Evolutionary conservation across 2,329 filamentous ascomycete species (phyloP), one percentile per base, ranked within the genome.

Genomic region (Curvularia sp.): DNA sequence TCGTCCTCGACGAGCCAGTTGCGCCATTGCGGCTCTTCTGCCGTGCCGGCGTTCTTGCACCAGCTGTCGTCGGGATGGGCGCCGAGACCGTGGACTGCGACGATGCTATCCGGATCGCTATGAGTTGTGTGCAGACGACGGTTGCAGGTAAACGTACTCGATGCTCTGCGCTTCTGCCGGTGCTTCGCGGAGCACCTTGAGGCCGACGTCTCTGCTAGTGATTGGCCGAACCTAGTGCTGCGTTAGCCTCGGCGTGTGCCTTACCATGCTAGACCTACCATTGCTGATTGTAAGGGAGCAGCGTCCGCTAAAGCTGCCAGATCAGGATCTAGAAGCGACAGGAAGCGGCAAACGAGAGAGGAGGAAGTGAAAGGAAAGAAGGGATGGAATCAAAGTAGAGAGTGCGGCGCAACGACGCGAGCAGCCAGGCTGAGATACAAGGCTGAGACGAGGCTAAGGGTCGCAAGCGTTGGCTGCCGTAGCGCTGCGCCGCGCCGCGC

Each of bases 61-160:
- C 68, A 73, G 56, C 32, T 71, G 47, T 73, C 62, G 48, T 72
- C 68, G 10, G 68, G 68, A 49, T 72, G 66, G 23, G 69, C 63
- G 19, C 70, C 70, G 45, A 72, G 53, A 51, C 70, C 69, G 32
- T 73, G 69, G 52, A 72, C 58, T 23, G 68, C 67, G 52, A 73
- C 59, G 38, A 73, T 71, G 54, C 68, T 72, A 46, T 10, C 32
- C 6, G 39, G 27, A 27, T 23, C 45, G 45, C 13, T 42, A n/a
- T 64, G 13, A 67, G 38, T 51, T 56, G 3, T 52, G 55, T 27
- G 25, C 49, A 46, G 57, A 34, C 19, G 45, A 15, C 3, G 21
- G n/a, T 47, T 50, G 52, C 23, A 50, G 39, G 48, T 19, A 28
- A 41, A 64, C 56, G 53, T 49, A 68, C 60, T 68, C 66, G 41